These are phyloP conservation scores for Imleria badia DNA, from an alignment of 768 basidiomycete genomes.

Conservation along the genomic window DNA sequence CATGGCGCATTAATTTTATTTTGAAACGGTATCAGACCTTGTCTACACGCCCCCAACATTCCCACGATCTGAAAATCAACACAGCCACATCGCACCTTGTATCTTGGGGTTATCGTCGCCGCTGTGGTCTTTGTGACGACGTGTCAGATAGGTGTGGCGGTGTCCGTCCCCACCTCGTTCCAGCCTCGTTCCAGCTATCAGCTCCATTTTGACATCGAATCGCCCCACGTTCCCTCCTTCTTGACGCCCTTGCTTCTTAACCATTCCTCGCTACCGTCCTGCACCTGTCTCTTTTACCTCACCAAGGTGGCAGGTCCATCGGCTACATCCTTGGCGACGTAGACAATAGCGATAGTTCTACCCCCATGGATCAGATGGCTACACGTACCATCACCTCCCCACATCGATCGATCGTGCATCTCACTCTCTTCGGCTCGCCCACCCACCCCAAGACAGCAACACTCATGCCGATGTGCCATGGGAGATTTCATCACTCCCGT, in stretches of 20 bases:
- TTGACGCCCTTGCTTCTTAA: background rate
- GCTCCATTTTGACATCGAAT: background rate
- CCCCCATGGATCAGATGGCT: background rate
- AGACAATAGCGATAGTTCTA: background rate
- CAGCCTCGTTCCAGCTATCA: constrained; percentile 5
- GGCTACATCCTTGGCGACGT: background rate
- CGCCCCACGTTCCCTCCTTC: constrained; percentile 11
- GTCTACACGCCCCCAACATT: constrained; percentile 29
- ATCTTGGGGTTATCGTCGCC: background rate
- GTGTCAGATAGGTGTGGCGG: background rate
- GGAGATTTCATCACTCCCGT: background rate
- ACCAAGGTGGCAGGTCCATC: background rate
- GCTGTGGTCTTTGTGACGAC: too few relatives aligned
- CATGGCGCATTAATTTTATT: constrained; percentile 17
- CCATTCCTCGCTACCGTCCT: background rate
- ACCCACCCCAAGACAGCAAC: background rate
- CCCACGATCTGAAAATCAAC: constrained; percentile 27
- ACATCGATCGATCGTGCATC: background rate
- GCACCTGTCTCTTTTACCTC: constrained; percentile 10
- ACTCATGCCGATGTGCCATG: background rate
- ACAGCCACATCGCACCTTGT: constrained; percentile 30
- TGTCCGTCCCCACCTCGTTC: constrained; percentile 11
- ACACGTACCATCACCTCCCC: background rate
- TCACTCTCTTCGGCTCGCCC: background rate
- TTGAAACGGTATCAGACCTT: constrained; percentile 22